A percentile compares a stretch with the other conserved stretches of the same genome.
phyloP scores from a whole-genome alignment of 768 basidiomycete species.

The Pleurotus salmoneostramineus region DNA sequence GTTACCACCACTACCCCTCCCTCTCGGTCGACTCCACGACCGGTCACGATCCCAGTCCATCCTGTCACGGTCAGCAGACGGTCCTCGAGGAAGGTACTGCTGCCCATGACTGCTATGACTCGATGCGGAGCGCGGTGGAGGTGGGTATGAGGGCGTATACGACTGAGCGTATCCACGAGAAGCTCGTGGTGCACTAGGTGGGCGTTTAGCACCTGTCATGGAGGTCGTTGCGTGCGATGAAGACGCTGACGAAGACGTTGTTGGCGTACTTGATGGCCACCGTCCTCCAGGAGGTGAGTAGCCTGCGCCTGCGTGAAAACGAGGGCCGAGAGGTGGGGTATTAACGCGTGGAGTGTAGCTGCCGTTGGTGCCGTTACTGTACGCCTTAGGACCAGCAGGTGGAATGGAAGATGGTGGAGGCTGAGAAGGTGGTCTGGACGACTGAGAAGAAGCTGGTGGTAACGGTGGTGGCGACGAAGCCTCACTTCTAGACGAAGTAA shows the following conservation, averaged over 20 bases:
- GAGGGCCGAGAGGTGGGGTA: conserved; percentile 44
- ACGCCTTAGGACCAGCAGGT: conserved; percentile 23
- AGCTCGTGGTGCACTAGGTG: conserved; percentile 19
- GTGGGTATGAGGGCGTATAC: conserved; percentile 5
- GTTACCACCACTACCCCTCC: too few species aligned
- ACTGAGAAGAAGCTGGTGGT: neutral
- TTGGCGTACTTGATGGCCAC: conserved; percentile 4
- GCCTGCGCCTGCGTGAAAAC: conserved; percentile 30
- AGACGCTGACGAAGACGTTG: neutral
- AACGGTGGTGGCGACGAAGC: conserved; percentile 12
- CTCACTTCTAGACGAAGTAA: conserved; percentile 24
- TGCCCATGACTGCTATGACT: conserved; percentile 19
- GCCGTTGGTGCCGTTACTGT: conserved; percentile 6
- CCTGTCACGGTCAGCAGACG: conserved; percentile 48
- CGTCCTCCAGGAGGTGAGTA: conserved; percentile 18
- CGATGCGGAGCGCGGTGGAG: conserved; percentile 10
- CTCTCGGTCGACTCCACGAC: too few species aligned
- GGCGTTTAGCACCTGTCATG: conserved; percentile 5
- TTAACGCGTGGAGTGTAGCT: conserved; percentile 29
- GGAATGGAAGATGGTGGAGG: neutral
- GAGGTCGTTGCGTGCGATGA: neutral
- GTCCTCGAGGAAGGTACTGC: conserved; percentile 43
- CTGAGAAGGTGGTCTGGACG: neutral
- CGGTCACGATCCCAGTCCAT: too few species aligned
- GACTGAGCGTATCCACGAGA: neutral